Evolutionary conservation across 305 asterid species (phyloP), one percentile per base, ranked within the genome.

Genomic region (Fraxinus paxiana): DNA sequence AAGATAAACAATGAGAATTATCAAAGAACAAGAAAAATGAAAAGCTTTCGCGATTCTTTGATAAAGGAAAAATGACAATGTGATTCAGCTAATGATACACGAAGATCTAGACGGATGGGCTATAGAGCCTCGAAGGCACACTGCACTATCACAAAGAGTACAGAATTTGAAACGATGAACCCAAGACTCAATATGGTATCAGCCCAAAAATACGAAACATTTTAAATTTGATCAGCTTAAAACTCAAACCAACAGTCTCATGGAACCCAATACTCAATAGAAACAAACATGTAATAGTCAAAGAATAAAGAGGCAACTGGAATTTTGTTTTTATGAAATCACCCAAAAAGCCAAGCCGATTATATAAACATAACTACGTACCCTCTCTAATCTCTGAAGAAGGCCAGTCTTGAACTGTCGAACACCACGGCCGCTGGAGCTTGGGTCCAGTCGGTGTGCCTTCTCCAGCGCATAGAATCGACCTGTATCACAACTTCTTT

Each of bases 381-480:
- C 98, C 91, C 97, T 88, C 82, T 94, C 98, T 61, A 96, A 82
- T 71, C 99, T 92, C 82, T 94, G 99, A 81, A 91, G 94, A 73
- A 96, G 97, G 85, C 92, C 92, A 30, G 99, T 96, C 80, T 96
- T 96, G 86, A 96, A 96, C 80, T 96, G 99, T n/a, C 98, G 93
- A 54, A 96, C 99, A 82, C 99, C 98, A 82, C 99, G 98, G 63
- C 99, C 99, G 56, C 92, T 90, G n/a, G 99, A 96, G 87, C 90
- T 90, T 0, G 92, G 97, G 79, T 96, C 99, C 90, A 93, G 79
- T 72, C 99, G 90, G 84, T 96, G 97, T 63, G 99, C 97, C 92
- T 96, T 96, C 89, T 96, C 99, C 75, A 94, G 93, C 20, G 98
- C 99, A 84, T 96, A 96, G 87, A 94, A 93, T 28, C 98, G 98